Evolutionary conservation across 495 filamentous ascomycete genomes (phyloP).

Genomic region (Neurospora intermedia): DNA sequence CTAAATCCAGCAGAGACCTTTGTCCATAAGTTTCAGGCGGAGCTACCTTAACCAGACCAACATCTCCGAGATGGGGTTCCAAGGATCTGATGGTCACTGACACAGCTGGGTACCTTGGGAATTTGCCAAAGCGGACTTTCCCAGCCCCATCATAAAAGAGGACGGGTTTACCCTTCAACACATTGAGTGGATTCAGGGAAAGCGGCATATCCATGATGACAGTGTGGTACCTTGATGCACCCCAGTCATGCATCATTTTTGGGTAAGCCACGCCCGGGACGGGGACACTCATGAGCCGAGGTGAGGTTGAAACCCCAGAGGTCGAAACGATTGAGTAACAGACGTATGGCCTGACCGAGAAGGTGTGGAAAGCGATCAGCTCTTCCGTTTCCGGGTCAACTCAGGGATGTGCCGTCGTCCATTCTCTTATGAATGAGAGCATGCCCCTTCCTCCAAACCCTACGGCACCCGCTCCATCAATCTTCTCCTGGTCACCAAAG

Average conservation of each 20-base stretch:
- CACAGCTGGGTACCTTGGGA: slow-evolving; percentile 35
- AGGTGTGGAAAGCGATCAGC: slow-evolving; percentile 52
- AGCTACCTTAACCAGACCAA: too few species aligned
- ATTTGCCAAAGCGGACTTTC: slow-evolving; percentile 50
- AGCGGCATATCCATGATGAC: slow-evolving; percentile 58
- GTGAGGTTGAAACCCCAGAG: slow-evolving; percentile 2
- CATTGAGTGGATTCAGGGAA: slow-evolving; percentile 48
- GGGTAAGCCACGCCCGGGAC: slow-evolving; percentile 47
- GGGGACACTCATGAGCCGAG: background rate
- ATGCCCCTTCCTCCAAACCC: slow-evolving; percentile 42
- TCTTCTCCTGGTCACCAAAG: background rate
- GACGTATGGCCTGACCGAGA: slow-evolving; percentile 50
- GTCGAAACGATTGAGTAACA: slow-evolving; percentile 49
- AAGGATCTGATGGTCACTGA: too few species aligned
- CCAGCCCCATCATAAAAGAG: slow-evolving; percentile 42
- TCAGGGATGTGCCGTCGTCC: slow-evolving; percentile 58
- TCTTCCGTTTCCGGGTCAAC: slow-evolving; percentile 50
- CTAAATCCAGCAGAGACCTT: too few species aligned
- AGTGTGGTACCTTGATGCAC: slow-evolving; percentile 47
- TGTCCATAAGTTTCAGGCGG: too few species aligned
- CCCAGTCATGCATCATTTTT: slow-evolving; percentile 67
- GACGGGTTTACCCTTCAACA: slow-evolving; percentile 39
- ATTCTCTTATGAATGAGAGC: slow-evolving; percentile 49
- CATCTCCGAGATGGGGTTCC: too few species aligned
- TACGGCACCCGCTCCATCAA: slow-evolving; percentile 35